Percentiles rank a stretch among this genome's conserved stretches.
Evolutionary conservation across 352 stramenopile genomes (phyloP).

Genomic region (Pythium rishiriense): DNA sequence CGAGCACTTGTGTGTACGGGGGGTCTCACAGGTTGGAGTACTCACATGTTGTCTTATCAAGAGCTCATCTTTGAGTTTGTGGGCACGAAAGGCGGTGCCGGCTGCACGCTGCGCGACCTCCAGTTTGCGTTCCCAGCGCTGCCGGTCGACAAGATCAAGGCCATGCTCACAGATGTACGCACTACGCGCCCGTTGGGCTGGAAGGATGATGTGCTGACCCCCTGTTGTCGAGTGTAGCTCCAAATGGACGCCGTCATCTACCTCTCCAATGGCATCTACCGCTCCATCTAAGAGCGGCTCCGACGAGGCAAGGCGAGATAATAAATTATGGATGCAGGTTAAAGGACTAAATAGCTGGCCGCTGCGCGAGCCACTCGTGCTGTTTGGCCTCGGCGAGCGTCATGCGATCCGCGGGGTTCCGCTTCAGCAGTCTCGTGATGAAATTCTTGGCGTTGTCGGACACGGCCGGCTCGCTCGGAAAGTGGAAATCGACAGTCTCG

Average conservation of each 20-base stretch:
- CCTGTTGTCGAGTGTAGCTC: slow-evolving; percentile 31
- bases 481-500: slow-evolving; percentile 55
- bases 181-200: not conserved
- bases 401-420: slow-evolving; percentile 59
- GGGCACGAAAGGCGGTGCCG: slow-evolving; percentile 29
- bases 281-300: slow-evolving; percentile 34
- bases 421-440: slow-evolving; percentile 57
- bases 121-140: slow-evolving; percentile 59
- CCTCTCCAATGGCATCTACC: slow-evolving; percentile 53
- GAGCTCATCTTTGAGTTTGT: slow-evolving; percentile 49
- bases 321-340: slow-evolving; percentile 26
- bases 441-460: slow-evolving; percentile 64
- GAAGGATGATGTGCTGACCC: not conserved
- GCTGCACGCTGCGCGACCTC: slow-evolving; percentile 52
- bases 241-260: slow-evolving; percentile 72
- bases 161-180: slow-evolving; percentile 61
- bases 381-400: slow-evolving; percentile 48
- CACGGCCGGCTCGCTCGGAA: slow-evolving; percentile 46
- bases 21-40: not conserved
- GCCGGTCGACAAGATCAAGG: slow-evolving; percentile 45
- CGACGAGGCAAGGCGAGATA: slow-evolving; percentile 7
- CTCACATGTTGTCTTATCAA: slow-evolving; percentile 19
- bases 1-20: not conserved
- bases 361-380: slow-evolving; percentile 65
- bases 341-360: slow-evolving; percentile 27